Base-by-base conservation (phyloP, 805 yeast species). In the Millerozyma miso region DNA sequence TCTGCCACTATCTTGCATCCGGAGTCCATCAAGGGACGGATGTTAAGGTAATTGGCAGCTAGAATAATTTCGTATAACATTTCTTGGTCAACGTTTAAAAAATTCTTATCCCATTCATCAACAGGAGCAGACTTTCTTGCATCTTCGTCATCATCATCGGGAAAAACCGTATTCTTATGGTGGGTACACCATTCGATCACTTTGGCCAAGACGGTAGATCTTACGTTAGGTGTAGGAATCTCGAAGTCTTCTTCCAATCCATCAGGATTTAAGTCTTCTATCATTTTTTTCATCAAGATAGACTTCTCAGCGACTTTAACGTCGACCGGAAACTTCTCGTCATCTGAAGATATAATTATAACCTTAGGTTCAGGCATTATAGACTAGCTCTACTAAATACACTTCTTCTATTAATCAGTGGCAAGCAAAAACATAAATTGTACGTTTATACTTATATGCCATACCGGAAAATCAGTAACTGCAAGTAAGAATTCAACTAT, bases 111-210 rank as follows among this genome's bases (percentile, higher is more conserved):
- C 98, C 98, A 91, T 37, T 89, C 89, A 48, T 85, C 91, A 40
- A 91, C 88, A 3, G 96, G 97, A 2, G 89, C 88, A n/a, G 91
- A 76, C 59, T 86, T 87, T 61, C 85, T 81, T 18, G 87, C 78
- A 52, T 88, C 95, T 41, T 85, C 90, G 49, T 88, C 96, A 41
- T 83, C 90, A 38, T 77, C 81, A 48, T 82, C 88, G 15, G 87
- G 86, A 64, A 83, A 83, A 15, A 72, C 73, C 7, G 85, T 77
- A 59, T 87, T 89, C 62, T 83, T 85, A 71, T 91, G 97, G 62
- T 91, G 93, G 58, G 87, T 95, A 56, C 97, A 89, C 95, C 97
- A 91, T 60, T 91, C 96, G 41, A 91, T 73, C n/a, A 91, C 91
- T 60, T 89, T 88, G 62, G 85, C 80, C 66, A 91, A 74, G 16